Percentiles rank a stretch among this genome's conserved stretches.
These are phyloP conservation scores for Rhododendron mucronatum DNA, from an alignment of 148 eudicot species.

Conservation along the genomic window DNA sequence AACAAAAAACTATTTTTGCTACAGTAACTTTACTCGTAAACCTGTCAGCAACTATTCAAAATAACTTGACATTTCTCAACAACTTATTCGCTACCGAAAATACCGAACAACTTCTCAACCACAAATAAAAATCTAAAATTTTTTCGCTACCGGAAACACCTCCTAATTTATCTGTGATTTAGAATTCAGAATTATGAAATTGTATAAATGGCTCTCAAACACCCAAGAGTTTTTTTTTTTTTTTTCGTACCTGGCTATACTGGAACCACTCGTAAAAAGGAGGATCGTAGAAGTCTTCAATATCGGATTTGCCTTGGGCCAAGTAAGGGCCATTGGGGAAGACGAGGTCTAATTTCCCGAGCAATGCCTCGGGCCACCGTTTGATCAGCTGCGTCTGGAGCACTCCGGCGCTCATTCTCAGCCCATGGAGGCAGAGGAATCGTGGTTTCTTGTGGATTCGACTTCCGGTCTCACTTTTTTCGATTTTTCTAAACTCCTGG, in stretches of 20 bases:
- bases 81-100: too few relatives aligned
- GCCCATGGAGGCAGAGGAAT: slow-evolving; percentile 22
- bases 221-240: neutral
- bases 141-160: too few relatives aligned
- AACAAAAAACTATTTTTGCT: too few relatives aligned
- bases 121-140: too few relatives aligned
- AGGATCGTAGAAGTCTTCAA: slow-evolving; percentile 16
- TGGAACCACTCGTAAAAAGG: slow-evolving; percentile 12
- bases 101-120: too few relatives aligned
- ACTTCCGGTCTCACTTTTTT: neutral
- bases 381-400: slow-evolving; percentile 7
- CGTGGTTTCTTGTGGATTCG: slow-evolving; percentile 7
- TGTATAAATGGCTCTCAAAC: too few relatives aligned
- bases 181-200: too few relatives aligned
- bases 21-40: too few relatives aligned
- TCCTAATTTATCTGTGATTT: too few relatives aligned
- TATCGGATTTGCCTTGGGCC: slow-evolving; percentile 16
- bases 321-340: slow-evolving; percentile 19
- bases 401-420: slow-evolving; percentile 20
- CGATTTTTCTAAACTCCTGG: neutral
- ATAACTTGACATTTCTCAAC: too few relatives aligned
- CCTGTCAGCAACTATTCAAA: too few relatives aligned
- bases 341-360: slow-evolving; percentile 13
- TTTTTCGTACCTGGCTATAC: neutral
- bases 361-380: slow-evolving; percentile 21